Evolutionary conservation across 2,329 filamentous ascomycete genomes (phyloP), one percentile per base, ranked within the genome.

Genomic region (Fusarium humuli): DNA sequence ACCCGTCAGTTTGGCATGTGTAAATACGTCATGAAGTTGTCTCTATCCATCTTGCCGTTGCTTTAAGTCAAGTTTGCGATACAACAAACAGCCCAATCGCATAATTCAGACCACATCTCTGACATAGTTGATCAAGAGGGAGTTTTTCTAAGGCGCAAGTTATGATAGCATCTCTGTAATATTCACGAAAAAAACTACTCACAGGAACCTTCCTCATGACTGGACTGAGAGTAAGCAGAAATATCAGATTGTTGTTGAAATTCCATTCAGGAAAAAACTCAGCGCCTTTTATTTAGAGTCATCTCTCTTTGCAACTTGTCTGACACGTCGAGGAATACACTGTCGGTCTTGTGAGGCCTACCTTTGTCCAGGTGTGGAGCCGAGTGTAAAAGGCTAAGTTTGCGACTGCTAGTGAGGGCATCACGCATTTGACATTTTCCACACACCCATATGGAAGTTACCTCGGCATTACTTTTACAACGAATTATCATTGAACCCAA

Each of bases 141-240:
- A 22, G 22, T 22, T 22, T 22, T 22, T 3, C 22, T 22, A 4
- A 22, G 22, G 22, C 22, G 22, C 22, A 3, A 22, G 22, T 7
- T 5, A 23, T 23, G 7, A 10, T 20, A 25, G 2, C 29, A n/a
- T 6, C 6, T 27, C 12, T 16, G 41, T 9, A 9, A 16, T 10
- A 1, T 13, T 4, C 5, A 20, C 13, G n/a, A 10, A 23, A 7
- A 7, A 14, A 2, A 3, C 5, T 13, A 9, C 3, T 11, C 2
- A 1, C 7, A 5, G 5, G 2, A 3, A 9, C n/a, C 8, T 14
- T 6, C 3, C 0, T 44, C 5, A 44, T 14, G 22, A 1, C 20
- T 22, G 3, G 11, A 20, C 0, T 10, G 5, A 10, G 6, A 22
- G 22, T 22, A 22, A 22, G 4, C 22, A 22, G 22, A 22, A 22